A percentile compares a stretch with the other conserved stretches of the same genome.
These are phyloP conservation scores for Orbilia oligospora DNA, from an alignment of 2,329 filamentous ascomycete genomes.

Conservation along the genomic window DNA sequence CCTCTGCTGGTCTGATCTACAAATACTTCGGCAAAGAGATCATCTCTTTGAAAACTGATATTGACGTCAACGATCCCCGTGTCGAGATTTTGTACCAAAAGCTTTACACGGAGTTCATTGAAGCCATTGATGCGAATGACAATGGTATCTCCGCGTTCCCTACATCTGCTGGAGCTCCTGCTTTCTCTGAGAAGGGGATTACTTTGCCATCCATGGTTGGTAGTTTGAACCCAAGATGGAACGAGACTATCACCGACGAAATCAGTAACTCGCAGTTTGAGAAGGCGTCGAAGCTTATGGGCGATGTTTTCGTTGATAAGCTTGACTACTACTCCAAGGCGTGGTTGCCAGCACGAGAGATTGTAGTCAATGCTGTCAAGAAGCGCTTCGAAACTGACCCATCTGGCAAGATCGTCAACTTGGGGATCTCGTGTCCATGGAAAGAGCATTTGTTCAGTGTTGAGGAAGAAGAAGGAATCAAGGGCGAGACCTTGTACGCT, in stretches of 20 bases:
- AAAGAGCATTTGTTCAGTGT: slow-evolving; percentile 94
- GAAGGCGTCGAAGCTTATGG: slow-evolving; percentile 84
- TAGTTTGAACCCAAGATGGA: slow-evolving; percentile 84
- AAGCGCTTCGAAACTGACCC: slow-evolving; percentile 78
- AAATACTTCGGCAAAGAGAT: slow-evolving; percentile 93
- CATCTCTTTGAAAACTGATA: slow-evolving; percentile 77
- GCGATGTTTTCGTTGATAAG: slow-evolving; percentile 86
- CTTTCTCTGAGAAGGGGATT: slow-evolving; percentile 86
- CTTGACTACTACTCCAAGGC: slow-evolving; percentile 80
- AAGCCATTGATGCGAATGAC: slow-evolving; percentile 97
- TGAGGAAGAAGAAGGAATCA: slow-evolving; percentile 74
- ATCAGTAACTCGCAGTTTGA: slow-evolving; percentile 86
- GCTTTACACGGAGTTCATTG: slow-evolving; percentile 92
- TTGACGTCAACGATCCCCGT: slow-evolving; percentile 75
- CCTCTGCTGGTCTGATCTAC: slow-evolving; percentile 93
- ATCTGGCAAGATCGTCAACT: slow-evolving; percentile 83
- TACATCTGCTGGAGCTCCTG: slow-evolving; percentile 77
- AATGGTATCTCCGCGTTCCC: slow-evolving; percentile 92
- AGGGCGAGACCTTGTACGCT: slow-evolving; percentile 80
- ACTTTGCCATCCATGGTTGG: slow-evolving; percentile 86
- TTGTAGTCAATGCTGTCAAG: slow-evolving; percentile 82
- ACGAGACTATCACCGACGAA: slow-evolving; percentile 76
- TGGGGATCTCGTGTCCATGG: slow-evolving; percentile 89
- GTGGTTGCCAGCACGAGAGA: slow-evolving; percentile 88
- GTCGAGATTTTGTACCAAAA: slow-evolving; percentile 85